Evolutionary conservation across 192 early-diverging fungal species (phyloP).

Genomic region (Polychytrium aggregatum): DNA sequence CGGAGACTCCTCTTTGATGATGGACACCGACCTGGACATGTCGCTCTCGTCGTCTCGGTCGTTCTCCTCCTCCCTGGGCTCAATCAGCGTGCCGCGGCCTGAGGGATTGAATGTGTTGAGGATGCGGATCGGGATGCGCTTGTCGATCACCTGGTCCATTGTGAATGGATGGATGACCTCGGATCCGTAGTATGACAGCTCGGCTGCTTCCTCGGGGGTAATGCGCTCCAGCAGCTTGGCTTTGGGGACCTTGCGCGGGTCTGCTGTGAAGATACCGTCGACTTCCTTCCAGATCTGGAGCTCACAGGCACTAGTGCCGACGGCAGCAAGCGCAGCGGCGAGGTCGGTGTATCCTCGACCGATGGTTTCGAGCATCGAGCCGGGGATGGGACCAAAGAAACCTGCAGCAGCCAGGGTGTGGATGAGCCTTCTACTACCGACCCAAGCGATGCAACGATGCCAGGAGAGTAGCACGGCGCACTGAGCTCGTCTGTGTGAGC

Average conservation of each 20-base stretch:
- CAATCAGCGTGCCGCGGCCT: conserved; percentile 88
- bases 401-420: too few relatives aligned
- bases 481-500: too few relatives aligned
- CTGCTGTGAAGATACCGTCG: conserved; percentile 98
- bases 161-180: conserved; percentile 98
- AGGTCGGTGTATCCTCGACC: conserved; percentile 98
- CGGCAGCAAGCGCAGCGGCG: conserved; percentile 90
- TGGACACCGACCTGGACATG: too few relatives aligned
- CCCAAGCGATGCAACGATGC: too few relatives aligned
- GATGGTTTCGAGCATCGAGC: conserved; percentile 76
- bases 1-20: too few relatives aligned
- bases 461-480: too few relatives aligned
- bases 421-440: conserved; percentile 43
- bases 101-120: conserved; percentile 95
- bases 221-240: conserved; percentile 82
- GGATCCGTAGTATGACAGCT: conserved; percentile 89
- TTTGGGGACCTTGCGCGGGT: conserved; percentile 89
- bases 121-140: conserved; percentile 94
- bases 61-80: conserved; percentile 68
- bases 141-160: conserved; percentile 98
- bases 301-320: conserved; percentile 76
- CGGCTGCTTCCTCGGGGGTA: conserved; percentile 95
- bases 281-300: conserved; percentile 99
- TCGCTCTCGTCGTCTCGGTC: not conserved
- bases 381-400: conserved; percentile 93